Evolutionary conservation across 495 filamentous ascomycete genomes (phyloP), one percentile per base, ranked within the genome.

Genomic region (Talaromyces proteolyticus): DNA sequence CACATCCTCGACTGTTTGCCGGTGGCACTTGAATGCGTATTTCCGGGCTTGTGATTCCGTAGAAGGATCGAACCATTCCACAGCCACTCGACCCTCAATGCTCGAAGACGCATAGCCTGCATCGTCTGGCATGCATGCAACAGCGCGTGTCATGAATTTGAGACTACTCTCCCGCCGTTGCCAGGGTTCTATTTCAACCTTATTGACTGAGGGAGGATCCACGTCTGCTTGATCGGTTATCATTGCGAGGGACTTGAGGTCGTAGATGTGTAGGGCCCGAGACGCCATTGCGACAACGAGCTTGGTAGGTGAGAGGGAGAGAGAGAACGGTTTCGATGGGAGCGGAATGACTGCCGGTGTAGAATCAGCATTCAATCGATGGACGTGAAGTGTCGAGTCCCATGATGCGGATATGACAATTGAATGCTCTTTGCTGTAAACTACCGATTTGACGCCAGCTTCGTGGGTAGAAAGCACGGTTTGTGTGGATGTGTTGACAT

Each of bases 11-110:
- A 70, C 68, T 1, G 69, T 68, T 65, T 93, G 86, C 10, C 93
- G 83, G 68, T 98, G 93, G 68, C 93, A 98, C 64, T 98, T 98
- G 76, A 98, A 98, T 8, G 93, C 93, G 72, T 96, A 98, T 59
- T 96, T 97, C 49, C 91, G 77, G 16, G 86, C 85, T 65, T 96
- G 89, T 3, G 87, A 90, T 59, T 87, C 83, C 24, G 81, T 72
- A 6, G 81, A 86, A 11, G 91, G 85, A 60, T 96, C 93, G 69
- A 97, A 96, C 88, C 91, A 97, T 61, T 98, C 93, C 1, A 98
- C 93, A 0, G 90, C 92, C 0, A 96, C 87, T 55, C 93, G 81
- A 12, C 93, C 93, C 60, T 98, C 93, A 62, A 98, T 96, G 53
- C 80, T 86, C 17, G 79, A 84, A 0, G 82, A 89, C 4, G 92